Base-by-base conservation (phyloP, 2,329 filamentous ascomycete genomes). In the Arthrobotrys pseudoclavata region DNA sequence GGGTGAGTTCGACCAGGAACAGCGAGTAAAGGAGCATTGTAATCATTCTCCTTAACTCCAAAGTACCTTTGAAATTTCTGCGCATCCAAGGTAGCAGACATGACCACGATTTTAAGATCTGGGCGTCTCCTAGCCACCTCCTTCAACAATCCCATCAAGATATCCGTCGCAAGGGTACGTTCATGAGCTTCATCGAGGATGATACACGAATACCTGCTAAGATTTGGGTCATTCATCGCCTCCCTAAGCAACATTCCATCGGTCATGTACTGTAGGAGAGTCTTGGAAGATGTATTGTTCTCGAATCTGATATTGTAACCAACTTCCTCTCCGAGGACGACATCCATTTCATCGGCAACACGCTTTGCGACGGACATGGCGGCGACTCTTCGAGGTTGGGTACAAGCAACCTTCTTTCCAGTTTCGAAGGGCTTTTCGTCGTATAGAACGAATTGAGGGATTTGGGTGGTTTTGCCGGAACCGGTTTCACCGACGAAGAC, bases 271-370 rank as follows among this genome's bases (percentile, higher is more conserved):
- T 99, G 99, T 83, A 99, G 89, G 78, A 96, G 89, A 0, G 96
- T 99, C 84, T 92, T 94, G 72, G 90, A 89, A 62, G 92, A 89
- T 0, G 96, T 98, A 86, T 90, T 92, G 84, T 99, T 96, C 85
- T 99, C 96, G 84, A 99, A 99, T 87, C 96, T 93, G 84, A 99
- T 98, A 84, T 93, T 98, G 86, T 98, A 99, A 84, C 96, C 96
- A 69, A 99, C 94, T 85, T 98, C 95, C 80, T 97, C 90, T 76
- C 96, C 96, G 26, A 99, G 88, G 76, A 88, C 90, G 80, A 97
- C 95, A 83, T 98, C 96, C 88, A 99, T 91, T 85, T 99, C 96
- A 83, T 97, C 90, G 29, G 96, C 94, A 34, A 99, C 96, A 91
- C 96, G 95, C 85, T 98, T 93, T 40, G 96, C 96, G 18, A 99